Base-by-base conservation (phyloP, 2,329 filamentous ascomycete species). In the Penicillium sclerotigenum region DNA sequence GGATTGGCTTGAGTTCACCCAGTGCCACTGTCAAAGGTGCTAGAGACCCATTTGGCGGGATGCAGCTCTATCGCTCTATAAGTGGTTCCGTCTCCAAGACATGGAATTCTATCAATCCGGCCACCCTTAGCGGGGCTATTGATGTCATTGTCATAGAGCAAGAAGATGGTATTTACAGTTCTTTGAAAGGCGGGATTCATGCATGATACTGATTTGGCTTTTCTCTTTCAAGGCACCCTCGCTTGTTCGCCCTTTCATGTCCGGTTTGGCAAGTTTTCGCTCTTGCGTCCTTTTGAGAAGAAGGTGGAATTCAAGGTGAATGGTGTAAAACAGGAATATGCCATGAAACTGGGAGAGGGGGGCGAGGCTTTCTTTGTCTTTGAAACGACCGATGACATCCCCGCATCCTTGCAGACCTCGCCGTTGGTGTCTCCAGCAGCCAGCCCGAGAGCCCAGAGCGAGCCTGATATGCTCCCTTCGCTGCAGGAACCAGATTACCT, bases 301-400 rank as follows among this genome's bases (percentile, higher is more conserved):
- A 99, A 97, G 83, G 94, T 99, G 69, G 92, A 97, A 76, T 99
- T 99, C 78, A 84, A 84, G 66, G 92, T 99, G 81, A 99, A 99
- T 80, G 89, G 90, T 68, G 78, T 83, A 59, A 95, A 94, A 76
- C 91, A 96, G 73, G 83, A 94, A 64, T 97, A 96, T 79, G 87
- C 94, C 45, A 99, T 99, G 94, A 99, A 99, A 78, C 83, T 99
- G 20, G 94, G 94, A 42, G 94, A 99, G 72, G 94, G 91, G 50
- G 94, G 94, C 62, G 94, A 99, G 78, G 94, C 94, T 26, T 99
- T 99, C 78, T 99, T 99, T 75, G 91, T 99, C 61, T 97, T 99
- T 69, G 91, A 97, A 77, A 99, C 94, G 9, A 88, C 87, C 51
- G 90, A 93, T 65, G 88, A 86, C 67, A 94, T 99, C 57, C 94